Percentiles rank a stretch among this genome's conserved stretches.
These are phyloP conservation scores for Glutinoglossum americanum DNA, from an alignment of 495 filamentous ascomycete species.

Conservation along the genomic window DNA sequence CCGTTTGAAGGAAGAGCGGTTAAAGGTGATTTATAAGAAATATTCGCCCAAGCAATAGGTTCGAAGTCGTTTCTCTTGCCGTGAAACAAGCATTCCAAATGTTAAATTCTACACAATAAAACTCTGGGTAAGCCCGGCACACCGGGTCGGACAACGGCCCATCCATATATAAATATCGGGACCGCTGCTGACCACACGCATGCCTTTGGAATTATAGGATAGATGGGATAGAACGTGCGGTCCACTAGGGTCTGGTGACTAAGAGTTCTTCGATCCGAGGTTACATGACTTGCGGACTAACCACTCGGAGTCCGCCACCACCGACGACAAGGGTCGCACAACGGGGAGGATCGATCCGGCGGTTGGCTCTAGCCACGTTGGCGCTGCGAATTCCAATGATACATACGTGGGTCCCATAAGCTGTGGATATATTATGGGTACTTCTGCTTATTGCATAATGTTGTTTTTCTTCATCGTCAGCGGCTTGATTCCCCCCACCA, in stretches of 20 bases:
- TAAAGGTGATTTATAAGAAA: neutral
- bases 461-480: too few relatives aligned
- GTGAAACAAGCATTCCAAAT: too few relatives aligned
- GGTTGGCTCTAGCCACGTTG: too few relatives aligned
- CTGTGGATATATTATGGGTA: too few relatives aligned
- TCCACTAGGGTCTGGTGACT: neutral
- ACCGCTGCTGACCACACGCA: neutral
- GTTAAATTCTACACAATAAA: neutral
- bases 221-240: neutral
- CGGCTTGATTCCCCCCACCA: too few relatives aligned
- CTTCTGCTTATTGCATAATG: too few relatives aligned
- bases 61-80: neutral
- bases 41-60: neutral
- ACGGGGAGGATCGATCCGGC: neutral
- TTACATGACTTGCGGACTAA: neutral
- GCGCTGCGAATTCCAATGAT: too few relatives aligned
- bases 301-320: neutral
- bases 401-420: too few relatives aligned
- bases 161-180: neutral
- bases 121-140: neutral
- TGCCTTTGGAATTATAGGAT: neutral
- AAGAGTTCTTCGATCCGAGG: neutral
- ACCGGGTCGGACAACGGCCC: neutral
- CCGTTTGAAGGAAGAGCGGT: neutral
- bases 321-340: neutral